Evolutionary conservation across 163 green algal genomes (phyloP), one percentile per base, ranked within the genome.

Genomic region (Scenedesmus sp.): DNA sequence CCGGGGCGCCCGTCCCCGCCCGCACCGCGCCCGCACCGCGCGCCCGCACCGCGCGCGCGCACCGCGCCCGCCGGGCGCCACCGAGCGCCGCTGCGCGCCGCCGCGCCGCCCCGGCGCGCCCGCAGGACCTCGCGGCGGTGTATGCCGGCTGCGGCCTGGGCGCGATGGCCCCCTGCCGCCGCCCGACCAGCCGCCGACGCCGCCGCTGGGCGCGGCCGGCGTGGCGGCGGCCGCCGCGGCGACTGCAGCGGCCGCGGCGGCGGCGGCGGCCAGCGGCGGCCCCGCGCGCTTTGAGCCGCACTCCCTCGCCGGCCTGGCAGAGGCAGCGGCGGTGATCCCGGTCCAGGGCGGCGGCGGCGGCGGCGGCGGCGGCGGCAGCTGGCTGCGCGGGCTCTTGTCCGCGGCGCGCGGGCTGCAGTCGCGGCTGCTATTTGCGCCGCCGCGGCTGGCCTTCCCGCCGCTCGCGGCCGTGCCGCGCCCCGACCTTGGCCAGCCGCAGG

Each of bases 91-190:
- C n/a, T n/a, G n/a, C n/a, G n/a, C n/a, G n/a, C n/a, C n/a, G n/a
- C n/a, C n/a, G n/a, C n/a, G n/a, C n/a, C n/a, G n/a, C n/a, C n/a
- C n/a, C n/a, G n/a, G n/a, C 47, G 24, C 45, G 47, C 2, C 3
- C 47, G 45, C 64, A 74, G 64, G 64, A 74, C 22, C 45, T 74
- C 28, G 10, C 45, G 4, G 64, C 64, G 0, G 47, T 62, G 64
- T 74, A 74, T 33, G 50, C 42, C 11, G 57, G 34, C 48, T 75
- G 66, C 33, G 28, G 42, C n/a, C 29, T 75, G 4, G 66, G 66
- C 22, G 2, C 5, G 10, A 74, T 74, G 64, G 64, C 45, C 64
- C 64, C 3, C 29, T 60, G 45, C 45, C 29, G n/a, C 64, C 26
- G 39, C n/a, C n/a, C n/a, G 53, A 60, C 53, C 29, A 60, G n/a